Conservation (phyloP, 257 asterid genomes). For the Gentiana dahurica region DNA sequence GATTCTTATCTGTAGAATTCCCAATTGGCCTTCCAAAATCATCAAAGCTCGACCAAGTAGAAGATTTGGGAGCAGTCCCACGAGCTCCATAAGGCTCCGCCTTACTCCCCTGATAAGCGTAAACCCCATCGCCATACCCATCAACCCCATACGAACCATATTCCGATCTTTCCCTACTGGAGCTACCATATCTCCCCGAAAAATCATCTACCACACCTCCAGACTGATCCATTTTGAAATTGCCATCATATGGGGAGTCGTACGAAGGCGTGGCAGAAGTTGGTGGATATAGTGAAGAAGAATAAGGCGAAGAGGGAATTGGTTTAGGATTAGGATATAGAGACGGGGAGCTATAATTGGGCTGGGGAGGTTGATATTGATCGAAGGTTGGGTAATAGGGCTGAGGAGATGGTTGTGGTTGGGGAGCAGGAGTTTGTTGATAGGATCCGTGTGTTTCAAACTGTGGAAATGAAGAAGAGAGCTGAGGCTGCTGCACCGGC, state of each 20-base stretch:
- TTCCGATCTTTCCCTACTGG: conserved; percentile 43
- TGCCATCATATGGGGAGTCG: conserved; percentile 29
- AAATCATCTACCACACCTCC: conserved; percentile 25
- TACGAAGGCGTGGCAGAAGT: conserved; percentile 15
- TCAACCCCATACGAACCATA: conserved; percentile 44
- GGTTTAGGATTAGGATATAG: conserved; percentile 21
- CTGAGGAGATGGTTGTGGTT: conserved; percentile 8
- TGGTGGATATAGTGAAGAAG: conserved; percentile 36
- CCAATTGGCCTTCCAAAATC: conserved; percentile 96
- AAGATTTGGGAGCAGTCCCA: conserved; percentile 71
- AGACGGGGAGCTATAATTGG: conserved; percentile 26
- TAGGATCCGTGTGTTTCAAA: conserved; percentile 21
- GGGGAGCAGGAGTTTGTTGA: conserved; percentile 16
- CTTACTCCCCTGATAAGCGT: conserved; percentile 61
- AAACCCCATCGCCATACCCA: conserved; percentile 58
- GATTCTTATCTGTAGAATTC: conserved; percentile 43
- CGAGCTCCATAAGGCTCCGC: conserved; percentile 93
- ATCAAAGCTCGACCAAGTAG: conserved; percentile 76
- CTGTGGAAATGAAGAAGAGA: conserved; percentile 23
- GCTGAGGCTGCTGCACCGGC: conserved; percentile 23
- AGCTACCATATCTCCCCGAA: conserved; percentile 20
- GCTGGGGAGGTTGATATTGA: conserved; percentile 24
- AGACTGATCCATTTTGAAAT: conserved; percentile 17
- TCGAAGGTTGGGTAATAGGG: conserved; percentile 41
- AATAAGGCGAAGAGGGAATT: conserved; percentile 32